These are phyloP conservation scores for Urostyla sp. DNA, from an alignment of 73 alveolate species.

Conservation along the genomic window DNA sequence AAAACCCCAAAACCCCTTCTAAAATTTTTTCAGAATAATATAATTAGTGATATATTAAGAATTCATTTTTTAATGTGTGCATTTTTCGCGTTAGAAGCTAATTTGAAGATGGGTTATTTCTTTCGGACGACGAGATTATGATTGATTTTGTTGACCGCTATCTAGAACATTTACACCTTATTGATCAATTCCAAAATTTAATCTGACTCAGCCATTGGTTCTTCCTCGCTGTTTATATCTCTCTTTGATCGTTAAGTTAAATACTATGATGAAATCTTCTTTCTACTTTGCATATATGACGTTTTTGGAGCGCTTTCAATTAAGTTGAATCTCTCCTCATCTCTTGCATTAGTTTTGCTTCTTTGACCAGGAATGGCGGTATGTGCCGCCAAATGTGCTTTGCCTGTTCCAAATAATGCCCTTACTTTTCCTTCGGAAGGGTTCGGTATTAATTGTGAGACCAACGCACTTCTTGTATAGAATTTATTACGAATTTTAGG, in stretches of 20 bases:
- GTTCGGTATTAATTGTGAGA: constrained; percentile 55
- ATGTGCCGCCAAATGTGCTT: not conserved
- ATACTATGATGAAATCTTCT: not conserved
- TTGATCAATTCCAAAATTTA: constrained; percentile 59
- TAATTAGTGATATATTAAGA: no score
- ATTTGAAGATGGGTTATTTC: constrained; percentile 52
- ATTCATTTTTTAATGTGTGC: no score
- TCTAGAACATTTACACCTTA: constrained; percentile 66
- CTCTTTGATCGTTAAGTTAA: not conserved
- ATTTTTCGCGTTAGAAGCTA: constrained; percentile 28
- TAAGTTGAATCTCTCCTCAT: constrained; percentile 12
- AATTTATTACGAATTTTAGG: constrained; percentile 56
- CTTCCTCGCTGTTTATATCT: not conserved
- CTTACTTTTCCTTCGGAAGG: constrained; percentile 76
- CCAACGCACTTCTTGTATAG: constrained; percentile 64
- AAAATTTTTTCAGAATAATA: no score
- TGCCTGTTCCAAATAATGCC: constrained; percentile 49
- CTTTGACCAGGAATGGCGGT: constrained; percentile 28
- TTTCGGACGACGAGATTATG: constrained; percentile 45
- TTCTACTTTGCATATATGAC: constrained; percentile 1
- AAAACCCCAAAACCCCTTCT: no score
- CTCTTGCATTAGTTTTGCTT: not conserved
- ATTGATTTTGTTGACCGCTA: constrained; percentile 69
- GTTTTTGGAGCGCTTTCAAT: constrained; percentile 2
- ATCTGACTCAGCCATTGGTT: not conserved